Evolutionary conservation across 2,329 filamentous ascomycete species (phyloP).

Genomic region (Epichloe brachyelytri): DNA sequence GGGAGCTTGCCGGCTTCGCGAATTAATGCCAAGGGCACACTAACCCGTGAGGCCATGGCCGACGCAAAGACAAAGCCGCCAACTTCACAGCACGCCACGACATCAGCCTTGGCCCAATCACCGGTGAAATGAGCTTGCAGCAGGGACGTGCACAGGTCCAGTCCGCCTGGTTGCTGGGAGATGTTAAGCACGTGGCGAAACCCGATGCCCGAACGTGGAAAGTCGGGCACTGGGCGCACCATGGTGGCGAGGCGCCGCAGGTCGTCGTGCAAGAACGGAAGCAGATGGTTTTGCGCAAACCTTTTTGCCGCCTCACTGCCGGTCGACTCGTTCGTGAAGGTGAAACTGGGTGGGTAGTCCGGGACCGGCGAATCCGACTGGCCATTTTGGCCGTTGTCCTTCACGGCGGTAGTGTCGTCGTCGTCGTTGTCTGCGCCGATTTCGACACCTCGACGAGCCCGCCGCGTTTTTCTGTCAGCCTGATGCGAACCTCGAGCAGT

Average conservation of each 20-base stretch:
- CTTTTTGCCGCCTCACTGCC: conserved; percentile 24
- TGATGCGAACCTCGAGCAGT: conserved; percentile 41
- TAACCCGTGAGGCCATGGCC: conserved; percentile 28
- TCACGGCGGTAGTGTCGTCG: background rate
- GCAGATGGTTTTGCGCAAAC: conserved; percentile 29
- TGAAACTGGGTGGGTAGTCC: conserved; percentile 25
- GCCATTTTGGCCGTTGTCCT: conserved; percentile 12
- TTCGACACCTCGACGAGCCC: conserved; percentile 18
- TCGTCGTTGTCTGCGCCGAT: background rate
- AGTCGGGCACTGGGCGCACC: conserved; percentile 34
- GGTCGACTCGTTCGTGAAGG: conserved; percentile 35
- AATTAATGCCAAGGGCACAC: conserved; percentile 34
- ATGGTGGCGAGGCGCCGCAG: conserved; percentile 34
- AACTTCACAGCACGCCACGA: conserved; percentile 39
- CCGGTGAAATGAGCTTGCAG: conserved; percentile 31
- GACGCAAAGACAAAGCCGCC: conserved; percentile 45
- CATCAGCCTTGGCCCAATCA: conserved; percentile 32
- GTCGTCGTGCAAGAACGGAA: conserved; percentile 15
- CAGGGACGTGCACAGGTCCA: conserved; percentile 37
- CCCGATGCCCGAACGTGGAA: conserved; percentile 35
- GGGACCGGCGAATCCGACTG: background rate
- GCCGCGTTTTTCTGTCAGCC: conserved; percentile 24
- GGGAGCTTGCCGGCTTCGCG: conserved; percentile 47
- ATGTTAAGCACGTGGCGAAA: conserved; percentile 49
- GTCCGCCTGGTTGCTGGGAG: conserved; percentile 34